Evolutionary conservation across 306 rosid species (phyloP).

Genomic region (Dryas drummondii): DNA sequence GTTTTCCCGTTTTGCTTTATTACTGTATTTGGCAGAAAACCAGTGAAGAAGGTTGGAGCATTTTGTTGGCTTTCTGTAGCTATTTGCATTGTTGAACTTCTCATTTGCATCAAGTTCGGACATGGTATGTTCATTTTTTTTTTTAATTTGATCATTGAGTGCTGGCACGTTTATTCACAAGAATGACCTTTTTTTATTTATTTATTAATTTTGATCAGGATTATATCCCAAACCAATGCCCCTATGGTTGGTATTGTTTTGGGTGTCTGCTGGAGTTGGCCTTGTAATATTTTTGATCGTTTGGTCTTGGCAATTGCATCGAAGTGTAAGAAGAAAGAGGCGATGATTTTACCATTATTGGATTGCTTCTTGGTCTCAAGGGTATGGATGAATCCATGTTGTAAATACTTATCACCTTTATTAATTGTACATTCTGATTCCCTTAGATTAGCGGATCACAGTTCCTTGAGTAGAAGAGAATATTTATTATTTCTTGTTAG

Average conservation of each 20-base stretch:
- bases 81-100: conserved; percentile 93
- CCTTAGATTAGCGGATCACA: conserved; percentile 57
- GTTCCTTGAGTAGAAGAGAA: conserved; percentile 46
- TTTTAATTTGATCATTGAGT: not conserved
- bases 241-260: conserved; percentile 68
- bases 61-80: conserved; percentile 99
- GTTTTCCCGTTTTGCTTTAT: not conserved
- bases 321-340: conserved; percentile 66
- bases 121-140: conserved; percentile 50
- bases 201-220: conserved; percentile 42
- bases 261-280: conserved; percentile 57
- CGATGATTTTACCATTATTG: conserved; percentile 59
- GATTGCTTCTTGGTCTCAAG: conserved; percentile 49
- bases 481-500: conserved; percentile 37
- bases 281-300: conserved; percentile 51
- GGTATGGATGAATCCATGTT: conserved; percentile 43
- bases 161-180: not conserved
- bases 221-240: conserved; percentile 93
- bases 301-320: conserved; percentile 87
- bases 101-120: conserved; percentile 96
- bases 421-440: conserved; percentile 65
- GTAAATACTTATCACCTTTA: conserved; percentile 63
- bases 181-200: not conserved
- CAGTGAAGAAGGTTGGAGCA: conserved; percentile 94
- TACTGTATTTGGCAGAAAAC: conserved; percentile 51